Conservation (phyloP, 352 stramenopile genomes). For the Globisporangium middletonii region DNA sequence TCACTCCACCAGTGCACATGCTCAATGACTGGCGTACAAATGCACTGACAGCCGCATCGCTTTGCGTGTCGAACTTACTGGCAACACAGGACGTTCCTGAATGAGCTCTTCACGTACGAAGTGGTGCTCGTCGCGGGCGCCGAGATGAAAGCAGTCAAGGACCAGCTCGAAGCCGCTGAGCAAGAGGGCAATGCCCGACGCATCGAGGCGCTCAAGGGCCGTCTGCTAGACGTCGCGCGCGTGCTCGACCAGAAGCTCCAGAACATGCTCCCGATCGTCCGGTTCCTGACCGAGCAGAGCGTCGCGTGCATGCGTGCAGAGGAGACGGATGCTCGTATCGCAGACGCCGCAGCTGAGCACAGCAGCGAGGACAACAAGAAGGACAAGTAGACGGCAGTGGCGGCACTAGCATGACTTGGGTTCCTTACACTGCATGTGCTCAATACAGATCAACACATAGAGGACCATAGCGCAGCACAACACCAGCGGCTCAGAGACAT, state of each 20-base stretch:
- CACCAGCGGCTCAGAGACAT: too few species aligned
- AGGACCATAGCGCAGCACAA: too few species aligned
- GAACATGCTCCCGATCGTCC: slow-evolving; percentile 46
- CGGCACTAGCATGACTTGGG: too few species aligned
- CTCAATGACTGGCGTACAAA: background rate
- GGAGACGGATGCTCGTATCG: background rate
- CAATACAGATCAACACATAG: too few species aligned
- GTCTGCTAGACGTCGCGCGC: slow-evolving; percentile 43
- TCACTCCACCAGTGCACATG: background rate
- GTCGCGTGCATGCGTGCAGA: slow-evolving; percentile 25
- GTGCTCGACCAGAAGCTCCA: slow-evolving; percentile 56
- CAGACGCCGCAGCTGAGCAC: background rate
- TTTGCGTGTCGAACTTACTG: background rate
- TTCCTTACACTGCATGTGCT: too few species aligned
- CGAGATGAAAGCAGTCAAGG: slow-evolving; percentile 53
- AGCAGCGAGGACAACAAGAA: slow-evolving; percentile 30
- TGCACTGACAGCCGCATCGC: background rate
- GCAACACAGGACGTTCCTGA: slow-evolving; percentile 37
- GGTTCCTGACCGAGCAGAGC: slow-evolving; percentile 54
- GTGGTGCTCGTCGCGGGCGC: slow-evolving; percentile 55
- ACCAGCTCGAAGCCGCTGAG: slow-evolving; percentile 41
- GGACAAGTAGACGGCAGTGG: slow-evolving; percentile 41
- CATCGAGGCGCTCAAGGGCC: slow-evolving; percentile 40
- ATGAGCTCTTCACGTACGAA: slow-evolving; percentile 61
- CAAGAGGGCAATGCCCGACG: slow-evolving; percentile 39